Percentiles rank a stretch among this genome's conserved stretches.
These are phyloP conservation scores for Thalassiosira exigua DNA, from an alignment of 352 stramenopile species.

Conservation along the genomic window DNA sequence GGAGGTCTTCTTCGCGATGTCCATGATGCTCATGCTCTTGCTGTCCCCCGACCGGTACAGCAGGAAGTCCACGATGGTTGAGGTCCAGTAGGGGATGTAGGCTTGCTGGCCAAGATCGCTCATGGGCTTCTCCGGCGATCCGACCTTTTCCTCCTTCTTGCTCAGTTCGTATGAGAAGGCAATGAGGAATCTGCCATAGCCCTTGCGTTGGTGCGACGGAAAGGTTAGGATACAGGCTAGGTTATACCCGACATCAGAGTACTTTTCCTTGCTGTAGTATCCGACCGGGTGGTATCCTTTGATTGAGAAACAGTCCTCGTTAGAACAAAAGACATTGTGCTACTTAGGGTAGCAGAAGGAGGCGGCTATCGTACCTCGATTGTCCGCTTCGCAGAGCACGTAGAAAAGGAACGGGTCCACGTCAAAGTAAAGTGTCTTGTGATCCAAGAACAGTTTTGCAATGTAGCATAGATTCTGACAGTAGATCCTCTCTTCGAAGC, in stretches of 20 bases:
- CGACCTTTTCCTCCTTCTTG: conserved; percentile 91
- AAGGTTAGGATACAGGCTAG: conserved; percentile 92
- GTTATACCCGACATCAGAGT: conserved; percentile 90
- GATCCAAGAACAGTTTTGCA: conserved; percentile 92
- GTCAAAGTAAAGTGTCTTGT: conserved; percentile 93
- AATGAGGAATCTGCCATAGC: conserved; percentile 91
- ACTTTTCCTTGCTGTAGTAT: conserved; percentile 94
- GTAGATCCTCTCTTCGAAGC: conserved; percentile 86
- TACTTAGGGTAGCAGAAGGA: not conserved
- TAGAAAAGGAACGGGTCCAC: conserved; percentile 93
- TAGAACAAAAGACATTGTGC: conserved; percentile 1
- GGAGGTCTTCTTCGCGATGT: conserved; percentile 86
- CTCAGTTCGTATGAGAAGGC: conserved; percentile 90
- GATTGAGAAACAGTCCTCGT: no score
- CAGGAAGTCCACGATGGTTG: conserved; percentile 84
- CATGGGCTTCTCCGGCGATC: conserved; percentile 90
- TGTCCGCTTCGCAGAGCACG: conserved; percentile 89
- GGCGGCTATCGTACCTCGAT: conserved; percentile 63
- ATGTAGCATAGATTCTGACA: conserved; percentile 92
- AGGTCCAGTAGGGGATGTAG: conserved; percentile 86
- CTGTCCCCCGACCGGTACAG: conserved; percentile 70
- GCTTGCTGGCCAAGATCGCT: conserved; percentile 88
- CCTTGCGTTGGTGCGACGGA: conserved; percentile 88
- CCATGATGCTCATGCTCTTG: conserved; percentile 86
- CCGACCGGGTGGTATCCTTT: conserved; percentile 90